Evolutionary conservation across 2,329 filamentous ascomycete species (phyloP), one percentile per base, ranked within the genome.

Genomic region (Hirsutella thompsonii): DNA sequence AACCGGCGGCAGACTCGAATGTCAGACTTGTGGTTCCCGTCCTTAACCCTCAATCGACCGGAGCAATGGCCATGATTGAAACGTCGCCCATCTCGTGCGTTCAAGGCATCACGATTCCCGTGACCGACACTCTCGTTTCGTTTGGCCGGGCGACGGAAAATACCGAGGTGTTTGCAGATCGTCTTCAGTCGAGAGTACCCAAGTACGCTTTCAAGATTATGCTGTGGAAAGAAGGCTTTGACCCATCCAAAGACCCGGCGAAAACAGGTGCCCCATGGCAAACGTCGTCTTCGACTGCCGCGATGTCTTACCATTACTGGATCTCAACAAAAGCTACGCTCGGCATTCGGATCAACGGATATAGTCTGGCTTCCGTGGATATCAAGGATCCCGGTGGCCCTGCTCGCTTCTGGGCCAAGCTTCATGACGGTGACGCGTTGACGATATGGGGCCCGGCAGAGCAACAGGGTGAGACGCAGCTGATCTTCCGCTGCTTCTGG

Each of bases 191-290:
- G 2, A 80, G 79, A 14, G 76, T 96, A 29, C 86, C 89, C 1
- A 90, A 90, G 55, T 80, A 81, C 47, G 87, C 85, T 1, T 77
- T 94, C 50, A 81, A 84, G 52, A 66, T 95, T 30, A 68, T 86
- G 28, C 75, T 92, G 23, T 87, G 82, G 71, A 79, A 75, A 42
- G 72, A 79, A 1, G 75, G 74, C 10, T 80, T 81, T 43, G 81
- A 85, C 43, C 68, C 72, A 8, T 66, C 66, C 38, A 69, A 67
- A 37, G 69, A 74, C 19, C 39, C 66, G 66, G 29, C 72, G 72
- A 39, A 75, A 73, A 47, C 68, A 72, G 42, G 79, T 69, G 65
- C 60, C 42, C 55, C 65, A 37, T 61, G 66, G 63, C 44, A 52
- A 20, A 46, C 49, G 13, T 48, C 64, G 38, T 51, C 60, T 14